Evolutionary conservation across 164 flowering plant species (phyloP), one percentile per base, ranked within the genome.

Genomic region (Aristolochia contorta): DNA sequence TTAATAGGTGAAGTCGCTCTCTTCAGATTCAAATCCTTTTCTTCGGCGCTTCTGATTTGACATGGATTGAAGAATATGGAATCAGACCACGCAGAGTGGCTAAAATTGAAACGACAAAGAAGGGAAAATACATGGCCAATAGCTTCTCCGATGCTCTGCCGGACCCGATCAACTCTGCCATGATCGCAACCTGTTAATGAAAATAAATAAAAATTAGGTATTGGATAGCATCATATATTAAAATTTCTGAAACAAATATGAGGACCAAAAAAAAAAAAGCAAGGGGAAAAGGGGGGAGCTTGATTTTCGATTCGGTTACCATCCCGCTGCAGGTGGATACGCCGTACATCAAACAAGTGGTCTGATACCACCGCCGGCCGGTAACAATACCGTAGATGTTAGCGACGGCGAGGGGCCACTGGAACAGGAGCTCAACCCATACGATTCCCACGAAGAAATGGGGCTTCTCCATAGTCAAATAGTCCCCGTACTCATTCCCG

Each of bases 291-390:
- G 12, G 8, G 16, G 58, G 10, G 27, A 27, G 30, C 24, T 23
- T 25, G n/a, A n/a, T n/a, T 10, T 23, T 27, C 24, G 20, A 37
- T 37, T 37, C 4, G 6, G 16, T 16, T 79, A 87, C 91, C 96
- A 86, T 74, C 62, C 76, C 56, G 14, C 83, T 72, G 69, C 72
- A 55, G 50, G 72, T 55, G 25, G 83, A 81, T 61, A 59, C 85
- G n/a, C 93, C 96, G 67, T 79, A 79, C 54, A 84, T 65, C 78
- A 86, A 78, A 67, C 89, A 86, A 30, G 89, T 74, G 58, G 84
- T 81, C 52, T 12, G 41, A 25, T 74, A 61, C 91, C 96, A 89
- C 5, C 78, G 48, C 61, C 77, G 81, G 21, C 57, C 49, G 9
- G 73, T 67, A 4, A 77, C 10, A 27, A 83, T 68, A 7, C 64